phyloP scores from a whole-genome alignment of 208 protist species.

The Trypanosoma mega region DNA sequence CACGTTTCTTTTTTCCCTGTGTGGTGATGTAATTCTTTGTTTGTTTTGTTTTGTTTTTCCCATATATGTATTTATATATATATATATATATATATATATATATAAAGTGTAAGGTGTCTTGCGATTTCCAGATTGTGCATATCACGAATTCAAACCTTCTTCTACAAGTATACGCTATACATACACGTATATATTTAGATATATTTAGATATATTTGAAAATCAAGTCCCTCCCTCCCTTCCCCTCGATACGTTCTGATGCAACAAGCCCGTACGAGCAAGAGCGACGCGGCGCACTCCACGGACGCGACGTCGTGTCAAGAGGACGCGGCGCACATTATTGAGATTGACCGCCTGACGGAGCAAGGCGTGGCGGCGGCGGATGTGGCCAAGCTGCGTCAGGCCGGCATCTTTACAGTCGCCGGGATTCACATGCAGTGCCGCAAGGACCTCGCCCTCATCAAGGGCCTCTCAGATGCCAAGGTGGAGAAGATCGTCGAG shows the following conservation, averaged over 20 bases:
- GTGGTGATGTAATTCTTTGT: neutral
- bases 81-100: slow-evolving; percentile 18
- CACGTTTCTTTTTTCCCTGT: neutral
- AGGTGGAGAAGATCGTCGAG: slow-evolving; percentile 98
- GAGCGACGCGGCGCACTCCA: slow-evolving; percentile 24
- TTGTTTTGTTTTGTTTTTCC: neutral
- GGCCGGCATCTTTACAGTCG: slow-evolving; percentile 90
- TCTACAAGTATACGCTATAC: too few species aligned
- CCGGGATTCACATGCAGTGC: slow-evolving; percentile 92
- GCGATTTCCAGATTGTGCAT: neutral
- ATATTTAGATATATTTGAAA: slow-evolving; percentile 4
- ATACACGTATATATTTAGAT: neutral
- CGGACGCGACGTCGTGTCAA: slow-evolving; percentile 23
- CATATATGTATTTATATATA: slow-evolving; percentile 2
- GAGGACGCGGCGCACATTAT: slow-evolving; percentile 52
- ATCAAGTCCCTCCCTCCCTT: too few species aligned
- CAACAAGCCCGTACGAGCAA: slow-evolving; percentile 21
- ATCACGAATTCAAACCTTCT: neutral
- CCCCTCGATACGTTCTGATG: too few species aligned
- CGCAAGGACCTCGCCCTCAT: slow-evolving; percentile 90
- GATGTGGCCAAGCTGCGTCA: slow-evolving; percentile 91
- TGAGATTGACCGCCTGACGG: slow-evolving; percentile 89
- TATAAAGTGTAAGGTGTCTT: slow-evolving; percentile 8
- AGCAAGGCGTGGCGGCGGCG: slow-evolving; percentile 85
- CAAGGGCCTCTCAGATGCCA: slow-evolving; percentile 98